Evolutionary conservation across 176 grass and related monocot genomes (phyloP).

Genomic region (Chloris gayana): DNA sequence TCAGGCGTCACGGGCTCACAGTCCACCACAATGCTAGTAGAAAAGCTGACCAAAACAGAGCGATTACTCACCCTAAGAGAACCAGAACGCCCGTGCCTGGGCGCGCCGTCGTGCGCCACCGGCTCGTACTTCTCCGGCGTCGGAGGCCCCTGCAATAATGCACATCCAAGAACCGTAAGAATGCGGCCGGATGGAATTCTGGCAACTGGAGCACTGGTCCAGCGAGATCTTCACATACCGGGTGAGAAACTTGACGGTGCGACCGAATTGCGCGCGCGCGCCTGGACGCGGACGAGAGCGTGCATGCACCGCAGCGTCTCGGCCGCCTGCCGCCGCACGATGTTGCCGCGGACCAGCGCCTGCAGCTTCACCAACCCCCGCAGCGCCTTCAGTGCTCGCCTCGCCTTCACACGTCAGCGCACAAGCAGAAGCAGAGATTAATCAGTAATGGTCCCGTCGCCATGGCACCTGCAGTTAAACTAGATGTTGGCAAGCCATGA

Average conservation of each 20-base stretch:
- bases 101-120: conserved; percentile 22
- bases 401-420: conserved; percentile 55
- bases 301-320: conserved; percentile 98
- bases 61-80: conserved; percentile 54
- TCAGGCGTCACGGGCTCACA: background rate
- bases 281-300: conserved; percentile 80
- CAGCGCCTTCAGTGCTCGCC: conserved; percentile 86
- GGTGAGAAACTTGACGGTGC: conserved; percentile 27
- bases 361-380: conserved; percentile 93
- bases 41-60: background rate
- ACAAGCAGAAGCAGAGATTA: conserved; percentile 14
- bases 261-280: conserved; percentile 61
- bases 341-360: conserved; percentile 92
- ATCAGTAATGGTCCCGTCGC: conserved; percentile 26
- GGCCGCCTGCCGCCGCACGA: conserved; percentile 89
- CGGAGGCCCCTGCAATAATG: conserved; percentile 48
- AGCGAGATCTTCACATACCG: background rate
- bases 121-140: conserved; percentile 82
- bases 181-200: background rate
- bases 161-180: background rate
- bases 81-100: conserved; percentile 54
- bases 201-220: background rate
- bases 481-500: conserved; percentile 34
- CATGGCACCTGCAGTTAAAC: conserved; percentile 29
- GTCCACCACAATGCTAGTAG: background rate